Conservation (phyloP, 306 rosid species). For the Senna siamea region DNA sequence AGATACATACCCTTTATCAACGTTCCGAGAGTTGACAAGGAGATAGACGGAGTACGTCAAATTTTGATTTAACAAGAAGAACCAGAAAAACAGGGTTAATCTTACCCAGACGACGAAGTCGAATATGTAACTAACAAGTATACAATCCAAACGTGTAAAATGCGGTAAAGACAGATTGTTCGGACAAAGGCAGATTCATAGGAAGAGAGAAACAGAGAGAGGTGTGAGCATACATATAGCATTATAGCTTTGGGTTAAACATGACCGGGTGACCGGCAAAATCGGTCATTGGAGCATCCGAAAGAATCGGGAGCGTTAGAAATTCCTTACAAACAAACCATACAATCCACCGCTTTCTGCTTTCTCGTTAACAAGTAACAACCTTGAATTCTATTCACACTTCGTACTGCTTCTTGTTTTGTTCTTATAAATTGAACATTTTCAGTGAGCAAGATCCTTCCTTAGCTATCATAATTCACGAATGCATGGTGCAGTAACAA, state of each 20-base stretch:
- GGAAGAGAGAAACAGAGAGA: constrained; percentile 34
- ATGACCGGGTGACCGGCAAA: constrained; percentile 59
- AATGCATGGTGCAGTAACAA: too few species aligned
- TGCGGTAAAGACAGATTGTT: constrained; percentile 30
- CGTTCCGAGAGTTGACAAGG: constrained; percentile 4
- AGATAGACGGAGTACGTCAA: constrained; percentile 25
- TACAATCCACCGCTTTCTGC: neutral
- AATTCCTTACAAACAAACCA: constrained; percentile 27
- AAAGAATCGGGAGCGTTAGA: constrained; percentile 61
- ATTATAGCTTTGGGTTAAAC: constrained; percentile 28
- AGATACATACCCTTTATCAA: constrained; percentile 29
- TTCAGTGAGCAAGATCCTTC: neutral
- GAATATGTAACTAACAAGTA: constrained; percentile 20
- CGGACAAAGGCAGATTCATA: constrained; percentile 46
- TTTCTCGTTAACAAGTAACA: neutral
- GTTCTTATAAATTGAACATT: neutral
- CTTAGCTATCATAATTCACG: neutral
- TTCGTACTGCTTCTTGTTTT: neutral
- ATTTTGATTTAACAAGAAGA: neutral
- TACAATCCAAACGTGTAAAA: constrained; percentile 41
- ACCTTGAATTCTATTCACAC: neutral
- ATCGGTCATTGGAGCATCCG: constrained; percentile 60
- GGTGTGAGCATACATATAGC: constrained; percentile 61
- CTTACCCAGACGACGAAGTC: constrained; percentile 45
- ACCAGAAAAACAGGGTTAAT: neutral